Evolutionary conservation across 805 yeast genomes (phyloP).

Genomic region (Brettanomyces custersianus): DNA sequence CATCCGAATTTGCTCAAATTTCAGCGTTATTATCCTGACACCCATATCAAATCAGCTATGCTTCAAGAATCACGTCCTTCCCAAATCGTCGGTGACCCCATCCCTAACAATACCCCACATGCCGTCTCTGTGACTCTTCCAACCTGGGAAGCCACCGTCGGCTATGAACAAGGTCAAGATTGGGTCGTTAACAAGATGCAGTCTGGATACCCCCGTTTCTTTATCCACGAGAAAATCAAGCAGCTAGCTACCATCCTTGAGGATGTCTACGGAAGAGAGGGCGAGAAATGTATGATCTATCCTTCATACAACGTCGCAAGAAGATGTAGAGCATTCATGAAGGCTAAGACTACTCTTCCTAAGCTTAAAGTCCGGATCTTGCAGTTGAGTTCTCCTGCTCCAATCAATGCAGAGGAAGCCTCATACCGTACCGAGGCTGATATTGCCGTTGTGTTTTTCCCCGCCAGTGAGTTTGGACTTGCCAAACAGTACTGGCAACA

Average conservation of each 20-base stretch:
- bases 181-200: conserved; percentile 72
- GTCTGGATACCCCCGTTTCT: conserved; percentile 86
- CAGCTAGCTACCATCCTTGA: conserved; percentile 46
- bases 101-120: conserved; percentile 84
- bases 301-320: conserved; percentile 75
- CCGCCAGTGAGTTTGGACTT: conserved; percentile 42
- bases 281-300: conserved; percentile 67
- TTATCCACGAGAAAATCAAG: conserved; percentile 56
- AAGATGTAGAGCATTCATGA: conserved; percentile 74
- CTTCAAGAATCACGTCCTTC: conserved; percentile 13
- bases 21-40: too few relatives aligned
- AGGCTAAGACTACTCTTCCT: conserved; percentile 29
- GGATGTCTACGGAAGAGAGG: conserved; percentile 67
- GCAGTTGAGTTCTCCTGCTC: conserved; percentile 65
- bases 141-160: conserved; percentile 89
- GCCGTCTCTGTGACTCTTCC: conserved; percentile 95
- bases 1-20: too few relatives aligned
- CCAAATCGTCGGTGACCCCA: conserved; percentile 65
- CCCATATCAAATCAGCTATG: too few relatives aligned
- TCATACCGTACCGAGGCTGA: conserved; percentile 55
- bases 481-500: conserved; percentile 96
- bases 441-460: conserved; percentile 75
- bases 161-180: conserved; percentile 83
- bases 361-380: conserved; percentile 46
- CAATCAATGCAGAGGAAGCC: conserved; percentile 49